These are phyloP conservation scores for Babesia bigemina DNA, from an alignment of 169 alveolate genomes.

Conservation along the genomic window DNA sequence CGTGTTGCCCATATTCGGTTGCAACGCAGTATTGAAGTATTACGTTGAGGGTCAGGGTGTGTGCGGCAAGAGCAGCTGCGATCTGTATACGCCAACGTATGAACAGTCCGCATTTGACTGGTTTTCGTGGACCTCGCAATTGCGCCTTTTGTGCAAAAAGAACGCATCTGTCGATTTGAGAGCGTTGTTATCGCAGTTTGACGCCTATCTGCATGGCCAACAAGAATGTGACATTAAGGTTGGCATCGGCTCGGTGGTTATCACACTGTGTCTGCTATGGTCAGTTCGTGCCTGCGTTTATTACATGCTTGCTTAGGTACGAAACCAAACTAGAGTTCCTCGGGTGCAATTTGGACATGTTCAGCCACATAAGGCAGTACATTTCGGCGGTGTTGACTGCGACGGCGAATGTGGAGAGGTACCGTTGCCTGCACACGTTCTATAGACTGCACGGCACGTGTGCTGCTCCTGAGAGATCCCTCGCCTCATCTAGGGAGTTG, in stretches of 20 bases:
- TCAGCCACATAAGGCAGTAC: not conserved
- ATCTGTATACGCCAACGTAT: not conserved
- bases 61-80: not conserved
- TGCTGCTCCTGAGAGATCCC: not conserved
- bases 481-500: not conserved
- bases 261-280: conserved; percentile 22
- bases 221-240: not conserved
- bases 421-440: conserved; percentile 11
- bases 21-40: conserved; percentile 17
- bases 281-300: not conserved
- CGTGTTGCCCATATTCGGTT: conserved; percentile 19
- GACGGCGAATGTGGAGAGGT: not conserved
- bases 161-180: not conserved
- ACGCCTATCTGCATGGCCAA: not conserved
- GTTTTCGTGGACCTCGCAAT: conserved; percentile 25
- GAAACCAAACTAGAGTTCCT: not conserved
- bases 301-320: conserved; percentile 2
- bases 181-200: not conserved
- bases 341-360: conserved; percentile 12
- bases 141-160: conserved; percentile 9
- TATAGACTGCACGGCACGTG: not conserved
- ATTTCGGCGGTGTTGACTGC: not conserved
- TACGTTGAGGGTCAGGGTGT: not conserved
- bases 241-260: conserved; percentile 12
- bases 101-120: not conserved